phyloP scores from a whole-genome alignment of 345 rosid genomes.

The Acer yangbiense region DNA sequence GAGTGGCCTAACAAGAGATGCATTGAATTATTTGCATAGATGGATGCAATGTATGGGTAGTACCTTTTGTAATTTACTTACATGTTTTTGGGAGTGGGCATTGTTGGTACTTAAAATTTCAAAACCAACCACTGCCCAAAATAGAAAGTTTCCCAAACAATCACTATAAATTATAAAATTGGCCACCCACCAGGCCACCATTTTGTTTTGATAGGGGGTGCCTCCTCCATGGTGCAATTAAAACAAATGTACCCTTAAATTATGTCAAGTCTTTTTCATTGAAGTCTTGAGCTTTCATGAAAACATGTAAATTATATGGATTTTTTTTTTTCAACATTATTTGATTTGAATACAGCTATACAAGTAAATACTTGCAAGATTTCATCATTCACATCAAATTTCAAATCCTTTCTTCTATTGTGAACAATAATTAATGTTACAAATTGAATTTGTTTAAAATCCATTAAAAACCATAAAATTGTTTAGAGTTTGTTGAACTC shows the following conservation, averaged over 20 bases:
- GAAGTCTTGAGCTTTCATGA: background rate
- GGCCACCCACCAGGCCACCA: constrained; percentile 7
- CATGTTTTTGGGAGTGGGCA: background rate
- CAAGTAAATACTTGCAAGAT: background rate
- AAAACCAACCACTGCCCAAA: constrained; percentile 13
- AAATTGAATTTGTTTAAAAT: too few species aligned
- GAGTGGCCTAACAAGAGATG: background rate
- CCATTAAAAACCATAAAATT: too few species aligned
- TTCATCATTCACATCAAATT: background rate
- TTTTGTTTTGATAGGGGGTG: background rate
- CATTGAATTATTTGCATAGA: background rate
- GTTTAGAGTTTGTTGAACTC: too few species aligned
- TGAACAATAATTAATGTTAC: too few species aligned
- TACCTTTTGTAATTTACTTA: background rate
- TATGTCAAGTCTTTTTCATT: constrained; percentile 7
- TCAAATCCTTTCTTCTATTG: too few species aligned
- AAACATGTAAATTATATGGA: background rate
- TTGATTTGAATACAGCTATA: background rate
- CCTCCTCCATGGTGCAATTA: background rate
- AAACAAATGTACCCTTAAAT: constrained; percentile 2
- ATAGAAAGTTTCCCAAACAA: constrained; percentile 20
- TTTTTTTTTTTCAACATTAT: too few species aligned
- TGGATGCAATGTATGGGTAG: background rate
- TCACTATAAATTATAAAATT: background rate
- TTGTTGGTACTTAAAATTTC: background rate